These are phyloP conservation scores for Westerdykella sp. DNA, from an alignment of 2,329 filamentous ascomycete genomes.

Conservation along the genomic window DNA sequence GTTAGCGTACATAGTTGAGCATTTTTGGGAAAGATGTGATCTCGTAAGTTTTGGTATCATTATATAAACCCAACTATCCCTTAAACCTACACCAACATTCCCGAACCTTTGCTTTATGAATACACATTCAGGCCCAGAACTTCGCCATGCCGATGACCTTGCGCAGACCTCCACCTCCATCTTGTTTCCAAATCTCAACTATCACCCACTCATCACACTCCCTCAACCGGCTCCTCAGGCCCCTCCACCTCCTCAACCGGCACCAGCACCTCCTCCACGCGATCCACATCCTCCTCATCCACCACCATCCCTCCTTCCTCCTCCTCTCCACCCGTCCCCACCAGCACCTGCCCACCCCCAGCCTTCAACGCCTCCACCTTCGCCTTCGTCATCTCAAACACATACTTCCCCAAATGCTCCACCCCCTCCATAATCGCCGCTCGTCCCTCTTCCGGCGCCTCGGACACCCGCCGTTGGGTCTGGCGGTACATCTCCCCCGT, in stretches of 20 bases:
- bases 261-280: conserved; percentile 1
- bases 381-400: conserved; percentile 87
- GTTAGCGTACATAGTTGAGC: too few species aligned
- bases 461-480: conserved; percentile 49
- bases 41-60: too few species aligned
- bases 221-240: not conserved
- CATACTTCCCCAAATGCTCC: conserved; percentile 92
- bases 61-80: too few species aligned
- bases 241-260: not conserved
- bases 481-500: conserved; percentile 79
- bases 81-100: too few species aligned
- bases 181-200: too few species aligned
- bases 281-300: conserved; percentile 7
- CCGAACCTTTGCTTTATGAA: too few species aligned
- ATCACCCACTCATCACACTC: too few species aligned
- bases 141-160: too few species aligned
- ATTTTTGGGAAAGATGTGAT: too few species aligned
- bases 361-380: conserved; percentile 55
- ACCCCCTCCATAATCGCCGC: conserved; percentile 75
- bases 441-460: conserved; percentile 43
- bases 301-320: conserved; percentile 21
- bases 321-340: conserved; percentile 27
- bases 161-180: too few species aligned
- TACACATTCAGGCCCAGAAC: too few species aligned
- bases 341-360: conserved; percentile 26